Base-by-base conservation (phyloP, 2,329 filamentous ascomycete genomes). In the Zymoseptoria passerinii region DNA sequence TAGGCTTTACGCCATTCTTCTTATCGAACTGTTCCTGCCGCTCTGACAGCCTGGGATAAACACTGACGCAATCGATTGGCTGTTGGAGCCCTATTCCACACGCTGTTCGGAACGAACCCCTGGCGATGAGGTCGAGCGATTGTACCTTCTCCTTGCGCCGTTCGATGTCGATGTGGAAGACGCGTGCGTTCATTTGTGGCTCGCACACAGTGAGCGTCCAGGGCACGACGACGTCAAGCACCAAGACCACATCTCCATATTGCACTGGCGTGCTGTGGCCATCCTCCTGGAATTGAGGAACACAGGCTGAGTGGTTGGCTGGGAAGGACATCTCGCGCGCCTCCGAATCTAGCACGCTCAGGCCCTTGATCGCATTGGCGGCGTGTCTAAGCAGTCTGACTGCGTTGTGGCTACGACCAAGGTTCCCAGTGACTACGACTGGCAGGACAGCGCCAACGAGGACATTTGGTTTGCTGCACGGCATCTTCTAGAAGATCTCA, bases 181-280 rank as follows among this genome's bases (percentile, higher is more conserved):
- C 80, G 56, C 76, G 80, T 1, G 83, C 79, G 1, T 74, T 71
- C 0, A 75, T 70, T 3, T 74, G 77, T 0, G 83, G 83, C 28
- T 78, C 78, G 71, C 79, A 82, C 58, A 83, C 82, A 0, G 89
- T 92, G 20, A 86, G 85, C 58, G 95, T 89, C 89, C 90, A 95
- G 0, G 91, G 90, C 0, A 95, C 89, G 68, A 95, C 90, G 62
- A 89, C 92, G 72, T 95, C 87, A 18, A 94, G 70, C 2, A 95
- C 86, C 0, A 95, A 65, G 60, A 95, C 92, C 4, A 89, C 82
- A 70, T 95, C 91, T 0, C 91, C 89, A 0, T 83, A 82, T 57
- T 79, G 80, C 67, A 95, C 87, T 27, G 80, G 3, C 80, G 78
- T 3, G 89, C 89, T 65, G 84, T 92, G 48, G 83, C 80, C 54